Conservation (phyloP, 371 early-diverging fungal species). For the Amoeboaphelidium protococcarum region DNA sequence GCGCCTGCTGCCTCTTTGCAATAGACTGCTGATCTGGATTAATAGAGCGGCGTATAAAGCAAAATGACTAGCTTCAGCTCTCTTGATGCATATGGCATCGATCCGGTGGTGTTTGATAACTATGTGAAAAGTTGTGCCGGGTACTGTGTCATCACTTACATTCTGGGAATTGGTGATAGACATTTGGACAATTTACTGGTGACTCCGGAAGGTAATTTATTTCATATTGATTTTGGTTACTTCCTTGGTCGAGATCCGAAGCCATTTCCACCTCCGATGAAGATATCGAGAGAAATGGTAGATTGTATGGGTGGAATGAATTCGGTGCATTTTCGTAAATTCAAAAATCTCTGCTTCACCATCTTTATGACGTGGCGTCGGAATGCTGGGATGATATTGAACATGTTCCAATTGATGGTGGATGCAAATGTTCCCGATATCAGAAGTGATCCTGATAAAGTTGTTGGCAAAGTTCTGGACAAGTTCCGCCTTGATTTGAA, state of each 20-base stretch:
- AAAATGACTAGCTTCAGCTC: no score
- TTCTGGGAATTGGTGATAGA: conserved; percentile 96
- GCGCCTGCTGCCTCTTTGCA: conserved; percentile 23
- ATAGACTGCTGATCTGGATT: no score
- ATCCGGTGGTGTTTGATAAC: conserved; percentile 62
- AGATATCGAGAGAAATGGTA: conserved; percentile 94
- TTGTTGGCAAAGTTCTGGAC: conserved; percentile 45
- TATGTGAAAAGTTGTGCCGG: conserved; percentile 88
- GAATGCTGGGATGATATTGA: conserved; percentile 71
- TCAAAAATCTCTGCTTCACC: conserved; percentile 67
- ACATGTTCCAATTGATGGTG: conserved; percentile 81
- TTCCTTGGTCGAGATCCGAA: conserved; percentile 93
- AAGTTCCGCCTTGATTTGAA: neutral
- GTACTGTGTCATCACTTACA: conserved; percentile 89
- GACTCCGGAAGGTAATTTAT: conserved; percentile 58
- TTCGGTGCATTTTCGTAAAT: conserved; percentile 48
- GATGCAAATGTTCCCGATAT: conserved; percentile 83
- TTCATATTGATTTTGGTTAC: conserved; percentile 96
- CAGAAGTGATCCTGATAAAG: conserved; percentile 84
- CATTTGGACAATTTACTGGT: conserved; percentile 88
- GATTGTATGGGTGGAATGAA: conserved; percentile 88
- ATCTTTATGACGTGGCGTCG: conserved; percentile 76
- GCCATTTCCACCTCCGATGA: conserved; percentile 96
- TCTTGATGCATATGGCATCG: conserved; percentile 31
- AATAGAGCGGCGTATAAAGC: no score